Evolutionary conservation across 2,329 filamentous ascomycete genomes (phyloP).

Genomic region (Talaromyces funiculosus): DNA sequence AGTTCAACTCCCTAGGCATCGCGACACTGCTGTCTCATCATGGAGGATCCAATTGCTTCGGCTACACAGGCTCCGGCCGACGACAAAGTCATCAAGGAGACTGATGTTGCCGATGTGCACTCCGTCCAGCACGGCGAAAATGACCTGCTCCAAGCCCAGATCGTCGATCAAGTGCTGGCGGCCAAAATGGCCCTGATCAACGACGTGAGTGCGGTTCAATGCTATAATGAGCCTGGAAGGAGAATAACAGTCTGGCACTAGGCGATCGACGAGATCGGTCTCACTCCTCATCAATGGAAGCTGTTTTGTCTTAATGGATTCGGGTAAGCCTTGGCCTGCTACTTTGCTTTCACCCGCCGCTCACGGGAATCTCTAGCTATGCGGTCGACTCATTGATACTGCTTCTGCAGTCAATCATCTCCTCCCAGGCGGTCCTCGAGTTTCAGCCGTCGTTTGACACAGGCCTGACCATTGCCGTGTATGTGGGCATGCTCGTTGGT

Average conservation of each 20-base stretch:
- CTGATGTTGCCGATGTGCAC: neutral
- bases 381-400: conserved; percentile 36
- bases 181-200: conserved; percentile 66
- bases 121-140: conserved; percentile 8
- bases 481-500: conserved; percentile 39
- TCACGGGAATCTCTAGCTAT: conserved; percentile 8
- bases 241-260: conserved; percentile 15
- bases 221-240: neutral
- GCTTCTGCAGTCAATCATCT: conserved; percentile 32
- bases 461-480: conserved; percentile 37
- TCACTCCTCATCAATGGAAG: conserved; percentile 52
- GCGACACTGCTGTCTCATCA: neutral
- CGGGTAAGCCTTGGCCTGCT: conserved; percentile 34
- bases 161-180: conserved; percentile 55
- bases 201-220: conserved; percentile 44
- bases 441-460: conserved; percentile 26
- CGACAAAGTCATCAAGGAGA: neutral
- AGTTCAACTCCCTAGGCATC: neutral
- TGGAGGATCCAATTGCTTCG: neutral
- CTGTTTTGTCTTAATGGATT: conserved; percentile 58
- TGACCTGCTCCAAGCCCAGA: conserved; percentile 8
- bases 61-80: neutral
- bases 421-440: conserved; percentile 21
- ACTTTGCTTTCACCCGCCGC: neutral
- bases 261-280: conserved; percentile 51